Evolutionary conservation across 805 yeast genomes (phyloP).

Genomic region (Saccharomycopsis sp.): DNA sequence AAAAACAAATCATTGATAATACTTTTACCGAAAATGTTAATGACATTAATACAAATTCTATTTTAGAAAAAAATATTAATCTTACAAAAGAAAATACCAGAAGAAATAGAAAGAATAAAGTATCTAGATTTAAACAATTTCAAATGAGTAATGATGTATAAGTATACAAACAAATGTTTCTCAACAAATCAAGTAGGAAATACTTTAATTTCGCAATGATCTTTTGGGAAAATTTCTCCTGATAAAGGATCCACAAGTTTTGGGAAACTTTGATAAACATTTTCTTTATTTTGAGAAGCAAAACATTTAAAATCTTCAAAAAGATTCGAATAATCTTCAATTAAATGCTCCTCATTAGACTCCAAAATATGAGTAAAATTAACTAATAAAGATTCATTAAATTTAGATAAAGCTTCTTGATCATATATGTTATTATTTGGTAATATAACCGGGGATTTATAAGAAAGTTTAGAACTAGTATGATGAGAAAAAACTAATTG

Average conservation of each 20-base stretch:
- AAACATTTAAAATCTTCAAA: neutral
- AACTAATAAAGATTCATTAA: constrained; percentile 7
- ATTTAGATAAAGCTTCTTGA: constrained; percentile 7
- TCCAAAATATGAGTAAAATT: neutral
- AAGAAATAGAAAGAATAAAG: constrained; percentile 9
- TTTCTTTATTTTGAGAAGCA: neutral
- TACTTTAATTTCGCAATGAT: constrained; percentile 9
- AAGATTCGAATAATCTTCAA: constrained; percentile 1
- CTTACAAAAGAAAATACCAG: constrained; percentile 11
- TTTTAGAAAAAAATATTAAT: neutral
- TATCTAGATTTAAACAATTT: constrained; percentile 11
- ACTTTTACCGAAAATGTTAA: neutral
- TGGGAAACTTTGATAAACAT: neutral
- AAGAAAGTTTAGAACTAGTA: constrained; percentile 13
- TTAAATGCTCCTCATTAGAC: neutral
- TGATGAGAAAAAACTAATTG: constrained; percentile 14
- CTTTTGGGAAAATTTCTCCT: constrained; percentile 10
- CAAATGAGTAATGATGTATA: constrained; percentile 1
- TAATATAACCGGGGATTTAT: constrained; percentile 14
- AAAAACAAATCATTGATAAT: constrained; percentile 2
- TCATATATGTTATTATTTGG: constrained; percentile 18
- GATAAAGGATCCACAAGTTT: constrained; percentile 16
- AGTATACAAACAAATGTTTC: no score
- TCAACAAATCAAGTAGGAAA: constrained; percentile 19
- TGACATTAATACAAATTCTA: neutral